Conservation (phyloP, 192 early-diverging fungal genomes). For the Linnemannia exigua region DNA sequence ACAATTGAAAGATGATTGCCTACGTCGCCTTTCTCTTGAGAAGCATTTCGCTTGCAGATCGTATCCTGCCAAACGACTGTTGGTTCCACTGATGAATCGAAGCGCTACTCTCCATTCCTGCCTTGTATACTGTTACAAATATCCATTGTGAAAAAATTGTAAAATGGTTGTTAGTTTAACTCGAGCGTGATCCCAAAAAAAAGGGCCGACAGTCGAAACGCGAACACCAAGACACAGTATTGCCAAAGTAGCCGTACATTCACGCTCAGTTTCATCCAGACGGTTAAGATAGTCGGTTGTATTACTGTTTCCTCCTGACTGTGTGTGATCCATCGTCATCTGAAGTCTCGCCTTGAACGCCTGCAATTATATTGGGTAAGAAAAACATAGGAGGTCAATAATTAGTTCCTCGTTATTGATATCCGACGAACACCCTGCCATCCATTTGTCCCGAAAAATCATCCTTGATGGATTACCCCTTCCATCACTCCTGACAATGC, state of each 20-base stretch:
- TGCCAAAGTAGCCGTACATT: constrained; percentile 28
- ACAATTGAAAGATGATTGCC: not conserved
- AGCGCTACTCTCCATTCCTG: constrained; percentile 47
- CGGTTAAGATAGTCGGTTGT: constrained; percentile 58
- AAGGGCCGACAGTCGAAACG: not conserved
- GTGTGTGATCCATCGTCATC: constrained; percentile 64
- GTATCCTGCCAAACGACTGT: constrained; percentile 54
- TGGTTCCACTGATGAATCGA: constrained; percentile 51
- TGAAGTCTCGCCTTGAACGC: constrained; percentile 58
- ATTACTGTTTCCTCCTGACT: constrained; percentile 51
- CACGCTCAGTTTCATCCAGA: constrained; percentile 67
- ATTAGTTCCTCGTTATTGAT: not conserved
- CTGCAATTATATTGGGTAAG: constrained; percentile 13
- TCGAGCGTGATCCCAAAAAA: not conserved
- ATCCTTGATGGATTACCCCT: constrained; percentile 8
- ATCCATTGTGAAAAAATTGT: not conserved
- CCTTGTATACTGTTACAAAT: constrained; percentile 32
- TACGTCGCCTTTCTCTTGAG: constrained; percentile 24
- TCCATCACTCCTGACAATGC: constrained; percentile 18
- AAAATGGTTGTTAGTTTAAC: not conserved
- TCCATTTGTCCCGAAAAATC: not conserved
- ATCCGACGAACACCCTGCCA: not conserved
- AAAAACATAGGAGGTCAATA: not conserved
- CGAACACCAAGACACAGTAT: not conserved
- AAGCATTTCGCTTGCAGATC: constrained; percentile 43